Percentiles rank a stretch among this genome's conserved stretches.
Conservation (phyloP, 75 land plant genomes). For the Sequoiadendron giganteum region DNA sequence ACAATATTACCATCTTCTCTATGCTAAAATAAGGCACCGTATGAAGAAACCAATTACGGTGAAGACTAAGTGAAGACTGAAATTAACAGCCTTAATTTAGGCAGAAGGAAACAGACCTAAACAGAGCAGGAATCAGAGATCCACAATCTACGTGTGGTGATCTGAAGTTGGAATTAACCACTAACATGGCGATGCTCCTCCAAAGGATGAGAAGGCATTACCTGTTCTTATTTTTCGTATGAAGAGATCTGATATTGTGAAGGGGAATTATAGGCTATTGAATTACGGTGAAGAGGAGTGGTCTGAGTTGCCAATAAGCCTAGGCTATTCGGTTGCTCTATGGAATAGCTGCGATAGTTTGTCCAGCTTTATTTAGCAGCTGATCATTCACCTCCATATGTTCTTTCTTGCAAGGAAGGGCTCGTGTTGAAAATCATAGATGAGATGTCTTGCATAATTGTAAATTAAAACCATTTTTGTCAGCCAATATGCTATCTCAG, state of each 20-base stretch:
- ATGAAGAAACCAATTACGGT: too few relatives aligned
- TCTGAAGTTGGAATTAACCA: too few relatives aligned
- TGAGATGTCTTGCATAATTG: neutral
- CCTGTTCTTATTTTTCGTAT: constrained; percentile 47
- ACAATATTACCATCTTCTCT: too few relatives aligned
- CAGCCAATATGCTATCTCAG: neutral
- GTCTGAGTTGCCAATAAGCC: neutral
- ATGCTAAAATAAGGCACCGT: too few relatives aligned
- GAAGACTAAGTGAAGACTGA: too few relatives aligned
- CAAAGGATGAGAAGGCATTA: constrained; percentile 38
- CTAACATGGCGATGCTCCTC: neutral
- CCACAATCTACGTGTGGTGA: too few relatives aligned
- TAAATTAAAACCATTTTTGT: neutral
- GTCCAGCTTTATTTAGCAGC: neutral
- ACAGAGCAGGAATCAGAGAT: too few relatives aligned
- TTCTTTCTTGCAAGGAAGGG: neutral
- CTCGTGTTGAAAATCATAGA: neutral
- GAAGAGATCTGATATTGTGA: neutral
- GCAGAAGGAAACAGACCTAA: too few relatives aligned
- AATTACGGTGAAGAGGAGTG: neutral
- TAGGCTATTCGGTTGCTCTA: neutral
- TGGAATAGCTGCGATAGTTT: neutral
- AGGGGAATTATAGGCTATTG: neutral
- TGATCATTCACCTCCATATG: neutral
- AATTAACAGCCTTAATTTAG: too few relatives aligned